Base-by-base conservation (phyloP, 2,329 filamentous ascomycete species). In the Diaporthe sp. region DNA sequence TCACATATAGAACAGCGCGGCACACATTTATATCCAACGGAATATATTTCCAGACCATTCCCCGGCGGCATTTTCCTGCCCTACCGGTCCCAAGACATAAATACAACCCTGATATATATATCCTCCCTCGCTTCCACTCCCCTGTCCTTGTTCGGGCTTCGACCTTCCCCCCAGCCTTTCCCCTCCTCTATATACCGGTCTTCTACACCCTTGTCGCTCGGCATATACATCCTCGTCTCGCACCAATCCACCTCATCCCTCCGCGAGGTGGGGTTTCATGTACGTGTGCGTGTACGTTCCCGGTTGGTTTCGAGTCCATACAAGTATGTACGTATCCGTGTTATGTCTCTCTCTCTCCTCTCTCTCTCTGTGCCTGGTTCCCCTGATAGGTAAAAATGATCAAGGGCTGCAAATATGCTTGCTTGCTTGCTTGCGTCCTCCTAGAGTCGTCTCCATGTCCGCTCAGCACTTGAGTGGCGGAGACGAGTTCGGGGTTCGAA, bases 401-500 rank as follows among this genome's bases (percentile, higher is more conserved):
- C 44, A 39, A 53, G 63, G 63, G 63, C 63, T 39, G 42, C 63
- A 51, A n/a, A 53, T 50, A 17, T 55, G 42, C 25, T 63, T 56
- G 32, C 55, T 55, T 70, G 37, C 35, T 59, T 30, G 30, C 30
- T 56, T 61, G 30, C 30, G 44, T 61, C 35, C 19, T 42, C 70
- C 32, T 55, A n/a, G 15, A 13, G 32, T 53, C 63, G 44, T 27
- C 47, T 53, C 63, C 47, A 39, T 15, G 10, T 42, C 70, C 70
- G 59, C 70, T 71, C 70, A 71, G 70, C 70, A 71, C 70, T 71
- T 71, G 70, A 71, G 70, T 53, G 56, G 68, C 47, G 68, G 37
- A 63, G 44, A 44, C 58, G 42, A 30, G 35, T 53, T 13, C 15
- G 63, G 8, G 47, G 44, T 25, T 9, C 10, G 27, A 53, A 63